phyloP scores from a whole-genome alignment of 148 eudicot species.

The Nyssa sinensis region DNA sequence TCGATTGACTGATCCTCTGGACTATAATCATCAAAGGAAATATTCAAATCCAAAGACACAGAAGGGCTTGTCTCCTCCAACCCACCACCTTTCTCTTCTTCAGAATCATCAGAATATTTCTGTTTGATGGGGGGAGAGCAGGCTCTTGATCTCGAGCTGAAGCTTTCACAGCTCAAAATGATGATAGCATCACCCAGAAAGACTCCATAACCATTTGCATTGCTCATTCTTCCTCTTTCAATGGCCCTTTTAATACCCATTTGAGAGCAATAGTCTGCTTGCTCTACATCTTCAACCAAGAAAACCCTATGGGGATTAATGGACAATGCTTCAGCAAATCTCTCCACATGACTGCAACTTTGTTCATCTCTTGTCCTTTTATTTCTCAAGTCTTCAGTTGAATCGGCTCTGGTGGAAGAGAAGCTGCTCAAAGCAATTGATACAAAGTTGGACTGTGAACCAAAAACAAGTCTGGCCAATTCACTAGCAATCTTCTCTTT shows the following conservation, averaged over 20 bases:
- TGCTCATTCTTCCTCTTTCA: conserved; percentile 56
- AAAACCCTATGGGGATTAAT: conserved; percentile 73
- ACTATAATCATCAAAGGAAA: conserved; percentile 51
- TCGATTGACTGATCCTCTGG: conserved; percentile 34
- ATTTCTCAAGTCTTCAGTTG: conserved; percentile 50
- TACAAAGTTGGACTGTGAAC: conserved; percentile 49
- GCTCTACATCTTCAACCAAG: conserved; percentile 71
- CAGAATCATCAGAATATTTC: conserved; percentile 24
- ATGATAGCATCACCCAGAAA: conserved; percentile 62
- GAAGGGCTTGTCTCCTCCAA: conserved; percentile 26
- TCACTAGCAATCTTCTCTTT: conserved; percentile 75
- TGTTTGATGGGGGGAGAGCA: conserved; percentile 54
- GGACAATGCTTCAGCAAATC: conserved; percentile 47
- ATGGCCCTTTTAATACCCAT: conserved; percentile 69
- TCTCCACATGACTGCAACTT: conserved; percentile 48
- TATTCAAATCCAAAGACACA: conserved; percentile 70
- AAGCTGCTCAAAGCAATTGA: conserved; percentile 57
- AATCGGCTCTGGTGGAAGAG: conserved; percentile 43
- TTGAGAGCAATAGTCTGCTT: conserved; percentile 64
- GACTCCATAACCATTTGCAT: conserved; percentile 52
- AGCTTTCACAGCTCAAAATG: conserved; percentile 65
- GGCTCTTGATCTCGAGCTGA: conserved; percentile 59
- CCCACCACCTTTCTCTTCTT: conserved; percentile 17
- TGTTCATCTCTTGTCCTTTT: conserved; percentile 72
- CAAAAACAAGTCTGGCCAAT: conserved; percentile 67